Conservation (phyloP, 495 filamentous ascomycete genomes). For the Penicillium salamii region DNA sequence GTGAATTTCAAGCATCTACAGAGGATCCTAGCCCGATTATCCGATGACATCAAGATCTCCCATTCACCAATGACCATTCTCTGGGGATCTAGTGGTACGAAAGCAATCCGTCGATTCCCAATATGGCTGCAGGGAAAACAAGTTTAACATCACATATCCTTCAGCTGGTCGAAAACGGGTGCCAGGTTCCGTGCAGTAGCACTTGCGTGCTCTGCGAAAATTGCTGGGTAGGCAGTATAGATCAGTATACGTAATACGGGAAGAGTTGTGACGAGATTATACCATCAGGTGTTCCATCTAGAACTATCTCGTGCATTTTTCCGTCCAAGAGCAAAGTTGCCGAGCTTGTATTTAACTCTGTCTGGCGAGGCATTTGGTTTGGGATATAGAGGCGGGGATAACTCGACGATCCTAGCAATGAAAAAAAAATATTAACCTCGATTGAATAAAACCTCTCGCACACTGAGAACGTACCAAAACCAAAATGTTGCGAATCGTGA, state of each 20-base stretch:
- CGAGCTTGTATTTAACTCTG: slow-evolving; percentile 30
- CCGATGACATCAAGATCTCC: too few relatives aligned
- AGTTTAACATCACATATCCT: slow-evolving; percentile 31
- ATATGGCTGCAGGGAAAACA: too few relatives aligned
- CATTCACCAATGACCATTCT: too few relatives aligned
- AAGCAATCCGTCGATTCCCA: too few relatives aligned
- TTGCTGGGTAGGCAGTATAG: slow-evolving; percentile 23
- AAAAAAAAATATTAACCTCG: slow-evolving; percentile 9
- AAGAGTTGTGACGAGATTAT: slow-evolving; percentile 4
- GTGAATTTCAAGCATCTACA: too few relatives aligned
- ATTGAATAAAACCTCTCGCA: slow-evolving; percentile 1
- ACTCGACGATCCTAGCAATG: slow-evolving; percentile 22
- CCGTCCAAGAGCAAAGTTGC: slow-evolving; percentile 30
- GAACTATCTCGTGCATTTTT: slow-evolving; percentile 30
- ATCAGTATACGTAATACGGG: slow-evolving; percentile 14
- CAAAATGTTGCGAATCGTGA: slow-evolving; percentile 33
- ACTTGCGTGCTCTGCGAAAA: slow-evolving; percentile 27
- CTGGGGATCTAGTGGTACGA: too few relatives aligned
- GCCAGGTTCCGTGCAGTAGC: slow-evolving; percentile 19
- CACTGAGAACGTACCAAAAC: slow-evolving; percentile 19
- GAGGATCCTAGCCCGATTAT: too few relatives aligned
- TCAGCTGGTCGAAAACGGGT: slow-evolving; percentile 22
- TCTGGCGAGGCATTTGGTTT: slow-evolving; percentile 22
- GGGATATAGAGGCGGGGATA: slow-evolving; percentile 32
- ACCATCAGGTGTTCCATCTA: slow-evolving; percentile 34